Conservation (phyloP, 352 stramenopile genomes). For the Phytophthora foliorum region DNA sequence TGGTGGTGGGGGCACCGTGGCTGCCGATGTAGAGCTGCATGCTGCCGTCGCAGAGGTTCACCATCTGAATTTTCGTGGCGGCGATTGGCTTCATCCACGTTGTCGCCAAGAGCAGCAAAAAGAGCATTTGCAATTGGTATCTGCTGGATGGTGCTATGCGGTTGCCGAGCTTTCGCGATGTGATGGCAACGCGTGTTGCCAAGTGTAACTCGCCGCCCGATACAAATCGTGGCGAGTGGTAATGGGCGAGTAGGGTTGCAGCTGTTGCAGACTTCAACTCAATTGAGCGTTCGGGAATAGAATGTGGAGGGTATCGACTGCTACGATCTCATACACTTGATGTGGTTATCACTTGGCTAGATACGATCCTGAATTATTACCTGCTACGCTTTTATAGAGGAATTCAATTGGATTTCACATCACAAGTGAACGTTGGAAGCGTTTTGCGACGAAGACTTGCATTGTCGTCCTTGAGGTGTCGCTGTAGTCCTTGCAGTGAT, state of each 20-base stretch:
- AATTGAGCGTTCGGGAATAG: neutral
- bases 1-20: constrained; percentile 21
- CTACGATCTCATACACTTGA: neutral
- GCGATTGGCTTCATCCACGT: neutral
- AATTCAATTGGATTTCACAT: neutral
- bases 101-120: constrained; percentile 17
- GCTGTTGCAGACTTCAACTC: constrained; percentile 16
- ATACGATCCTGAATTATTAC: neutral
- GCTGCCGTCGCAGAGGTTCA: constrained; percentile 50
- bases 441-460: neutral
- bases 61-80: constrained; percentile 48
- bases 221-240: constrained; percentile 12
- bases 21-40: constrained; percentile 51
- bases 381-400: neutral
- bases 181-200: constrained; percentile 22
- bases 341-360: neutral
- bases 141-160: neutral
- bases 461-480: neutral
- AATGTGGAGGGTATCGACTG: neutral
- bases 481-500: neutral
- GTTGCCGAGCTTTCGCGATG: constrained; percentile 28
- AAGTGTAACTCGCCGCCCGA: constrained; percentile 17
- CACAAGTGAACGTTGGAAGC: neutral
- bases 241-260: constrained; percentile 31
- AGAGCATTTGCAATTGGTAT: constrained; percentile 5